A percentile compares a stretch with the other conserved stretches of the same genome.
These are phyloP conservation scores for Cladosporium sp. DNA, from an alignment of 2,329 filamentous ascomycete species.

Conservation along the genomic window DNA sequence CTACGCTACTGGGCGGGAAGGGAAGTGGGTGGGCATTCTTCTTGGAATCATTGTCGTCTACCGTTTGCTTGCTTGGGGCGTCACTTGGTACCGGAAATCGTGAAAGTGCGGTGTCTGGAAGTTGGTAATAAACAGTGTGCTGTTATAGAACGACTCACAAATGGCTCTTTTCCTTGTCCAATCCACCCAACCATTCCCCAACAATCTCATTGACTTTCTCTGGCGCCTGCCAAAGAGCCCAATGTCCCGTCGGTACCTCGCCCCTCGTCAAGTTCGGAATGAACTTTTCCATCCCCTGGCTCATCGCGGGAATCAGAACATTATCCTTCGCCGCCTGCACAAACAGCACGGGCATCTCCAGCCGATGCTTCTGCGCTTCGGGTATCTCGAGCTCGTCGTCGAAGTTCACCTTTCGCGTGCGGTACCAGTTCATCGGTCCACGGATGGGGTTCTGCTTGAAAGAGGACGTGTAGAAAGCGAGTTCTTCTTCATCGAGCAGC, in stretches of 20 bases:
- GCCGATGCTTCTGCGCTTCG: conserved; percentile 12
- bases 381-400: conserved; percentile 58
- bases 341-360: conserved; percentile 57
- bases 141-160: conserved; percentile 29
- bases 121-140: neutral
- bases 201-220: conserved; percentile 65
- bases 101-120: neutral
- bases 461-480: conserved; percentile 70
- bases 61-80: conserved; percentile 58
- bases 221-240: conserved; percentile 71
- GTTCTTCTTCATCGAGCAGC: conserved; percentile 59
- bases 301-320: conserved; percentile 67
- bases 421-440: conserved; percentile 73
- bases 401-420: conserved; percentile 64
- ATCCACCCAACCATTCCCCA: conserved; percentile 57
- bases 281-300: conserved; percentile 61
- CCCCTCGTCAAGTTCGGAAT: conserved; percentile 59
- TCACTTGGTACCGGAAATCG: conserved; percentile 24
- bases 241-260: conserved; percentile 68
- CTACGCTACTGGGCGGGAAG: conserved; percentile 54
- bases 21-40: conserved; percentile 66
- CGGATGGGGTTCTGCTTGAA: conserved; percentile 67
- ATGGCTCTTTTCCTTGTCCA: conserved; percentile 44
- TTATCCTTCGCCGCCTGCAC: conserved; percentile 65
- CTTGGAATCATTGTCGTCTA: conserved; percentile 67